Evolutionary conservation across 2,329 filamentous ascomycete genomes (phyloP), one percentile per base, ranked within the genome.

Genomic region (Parastagonospora nodorum): DNA sequence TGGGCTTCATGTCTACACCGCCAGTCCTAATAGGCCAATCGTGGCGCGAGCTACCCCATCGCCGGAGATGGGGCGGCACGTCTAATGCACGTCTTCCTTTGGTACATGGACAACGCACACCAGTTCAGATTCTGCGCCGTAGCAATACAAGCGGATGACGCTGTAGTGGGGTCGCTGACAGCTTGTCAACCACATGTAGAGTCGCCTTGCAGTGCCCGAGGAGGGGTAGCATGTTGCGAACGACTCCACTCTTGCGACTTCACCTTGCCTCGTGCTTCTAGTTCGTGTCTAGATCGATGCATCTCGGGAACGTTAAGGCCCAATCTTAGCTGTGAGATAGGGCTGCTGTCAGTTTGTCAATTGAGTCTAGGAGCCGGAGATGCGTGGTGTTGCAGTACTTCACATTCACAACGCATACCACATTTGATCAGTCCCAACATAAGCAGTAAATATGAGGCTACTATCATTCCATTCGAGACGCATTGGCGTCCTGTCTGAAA

Each of bases 11-110:
- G 47, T 53, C 59, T 61, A 62, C 66, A 66, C 64, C 63, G 61
- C 67, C 58, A 69, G 63, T 68, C 60, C 48, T 53, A 59, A 53
- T 47, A 42, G 52, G 31, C 54, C 50, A 56, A 57, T 51, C 43
- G 36, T 36, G 42, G 36, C 48, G 32, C 45, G 14, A 44, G 61
- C 58, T 63, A 39, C 36, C 43, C 33, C 35, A 29, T 35, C 30
- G 16, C 19, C 16, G 16, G 24, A 48, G 53, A 45, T 45, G 50
- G 15, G 37, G 39, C 39, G 39, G 39, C 39, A 42, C 24, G 10
- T 30, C 39, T 52, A 42, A 48, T 56, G 59, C 54, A 56, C 50
- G 38, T 44, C 51, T 48, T 58, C 41, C 35, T 42, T 54, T 53
- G 52, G 52, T 41, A 59, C 55, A 45, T 51, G 41, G 47, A 64